Percentiles rank a stretch among this genome's conserved stretches.
Conservation (phyloP, 108 stramenopile species). For the Cyclotella choctawhatcheeana region DNA sequence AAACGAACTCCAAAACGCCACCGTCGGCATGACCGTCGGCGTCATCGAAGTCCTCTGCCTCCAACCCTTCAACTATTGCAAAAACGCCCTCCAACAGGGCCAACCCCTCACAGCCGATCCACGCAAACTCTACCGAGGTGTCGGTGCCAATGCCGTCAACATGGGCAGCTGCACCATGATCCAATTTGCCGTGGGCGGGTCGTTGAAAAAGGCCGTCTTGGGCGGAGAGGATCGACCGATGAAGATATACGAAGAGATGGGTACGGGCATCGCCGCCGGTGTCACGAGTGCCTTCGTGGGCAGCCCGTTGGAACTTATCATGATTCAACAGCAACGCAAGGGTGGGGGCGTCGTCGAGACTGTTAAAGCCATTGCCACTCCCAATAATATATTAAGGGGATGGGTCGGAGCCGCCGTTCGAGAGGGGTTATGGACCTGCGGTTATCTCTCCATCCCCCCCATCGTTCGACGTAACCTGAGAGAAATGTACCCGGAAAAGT, state of each 20-base stretch:
- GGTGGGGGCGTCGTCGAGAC: slow-evolving; percentile 67
- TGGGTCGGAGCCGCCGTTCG: slow-evolving; percentile 84
- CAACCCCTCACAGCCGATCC: slow-evolving; percentile 84
- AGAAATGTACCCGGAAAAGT: slow-evolving; percentile 76
- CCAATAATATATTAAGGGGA: slow-evolving; percentile 75
- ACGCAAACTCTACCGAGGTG: slow-evolving; percentile 85
- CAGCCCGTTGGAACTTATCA: slow-evolving; percentile 91
- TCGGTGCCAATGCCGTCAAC: slow-evolving; percentile 87
- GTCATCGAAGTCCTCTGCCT: slow-evolving; percentile 89
- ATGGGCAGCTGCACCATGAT: slow-evolving; percentile 96
- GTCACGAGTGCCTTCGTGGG: slow-evolving; percentile 80
- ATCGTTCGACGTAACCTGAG: slow-evolving; percentile 79
- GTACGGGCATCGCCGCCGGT: slow-evolving; percentile 82
- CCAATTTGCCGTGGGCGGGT: slow-evolving; percentile 90
- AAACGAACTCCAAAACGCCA: slow-evolving; percentile 89
- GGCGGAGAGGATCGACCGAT: slow-evolving; percentile 62
- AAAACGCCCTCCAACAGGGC: slow-evolving; percentile 91
- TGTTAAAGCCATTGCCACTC: slow-evolving; percentile 62
- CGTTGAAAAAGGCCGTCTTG: slow-evolving; percentile 66
- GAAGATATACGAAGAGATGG: slow-evolving; percentile 77
- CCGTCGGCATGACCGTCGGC: slow-evolving; percentile 94
- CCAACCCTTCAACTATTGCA: slow-evolving; percentile 94
- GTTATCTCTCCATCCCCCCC: slow-evolving; percentile 90
- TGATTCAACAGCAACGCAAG: slow-evolving; percentile 97
- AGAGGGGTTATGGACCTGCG: slow-evolving; percentile 92